Percentiles rank a stretch among this genome's conserved stretches.
Evolutionary conservation across 805 yeast genomes (phyloP).

Genomic region (Candida broadrunensis): DNA sequence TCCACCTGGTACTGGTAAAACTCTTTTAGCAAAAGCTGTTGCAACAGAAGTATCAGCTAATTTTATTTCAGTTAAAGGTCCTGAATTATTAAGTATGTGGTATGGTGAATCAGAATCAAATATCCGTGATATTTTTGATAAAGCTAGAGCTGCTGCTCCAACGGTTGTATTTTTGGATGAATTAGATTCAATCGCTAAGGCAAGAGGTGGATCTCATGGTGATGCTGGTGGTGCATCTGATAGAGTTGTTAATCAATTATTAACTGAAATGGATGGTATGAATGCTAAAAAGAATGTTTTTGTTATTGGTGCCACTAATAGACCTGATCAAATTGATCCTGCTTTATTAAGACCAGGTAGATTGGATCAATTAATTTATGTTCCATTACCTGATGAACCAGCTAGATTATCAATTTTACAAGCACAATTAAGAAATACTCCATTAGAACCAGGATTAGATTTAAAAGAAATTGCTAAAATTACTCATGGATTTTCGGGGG

Average conservation of each 20-base stretch:
- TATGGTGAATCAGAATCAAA: conserved; percentile 98
- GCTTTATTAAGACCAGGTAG: conserved; percentile 99
- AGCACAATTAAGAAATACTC: conserved; percentile 98
- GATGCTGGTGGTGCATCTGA: conserved; percentile 98
- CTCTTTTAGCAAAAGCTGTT: conserved; percentile 96
- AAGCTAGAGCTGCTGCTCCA: conserved; percentile 99
- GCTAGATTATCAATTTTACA: conserved; percentile 90
- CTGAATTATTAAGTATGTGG: conserved; percentile 97
- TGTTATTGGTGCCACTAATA: conserved; percentile 98
- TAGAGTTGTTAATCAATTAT: conserved; percentile 91
- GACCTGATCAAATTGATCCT: conserved; percentile 99
- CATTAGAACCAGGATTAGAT: conserved; percentile 95
- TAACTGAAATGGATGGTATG: conserved; percentile 99
- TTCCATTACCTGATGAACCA: conserved; percentile 94
- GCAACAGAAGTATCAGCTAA: conserved; percentile 99
- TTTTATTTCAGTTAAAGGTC: conserved; percentile 96
- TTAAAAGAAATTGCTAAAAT: conserved; percentile 84
- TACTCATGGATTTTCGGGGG: conserved; percentile 99
- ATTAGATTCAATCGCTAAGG: conserved; percentile 95
- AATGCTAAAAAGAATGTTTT: conserved; percentile 98
- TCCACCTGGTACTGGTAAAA: conserved; percentile 99
- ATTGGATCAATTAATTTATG: conserved; percentile 96
- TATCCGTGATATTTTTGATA: conserved; percentile 95
- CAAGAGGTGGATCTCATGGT: conserved; percentile 87
- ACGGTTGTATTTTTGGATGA: conserved; percentile 98